Base-by-base conservation (phyloP, 768 basidiomycete species). In the Nidularia sp. region DNA sequence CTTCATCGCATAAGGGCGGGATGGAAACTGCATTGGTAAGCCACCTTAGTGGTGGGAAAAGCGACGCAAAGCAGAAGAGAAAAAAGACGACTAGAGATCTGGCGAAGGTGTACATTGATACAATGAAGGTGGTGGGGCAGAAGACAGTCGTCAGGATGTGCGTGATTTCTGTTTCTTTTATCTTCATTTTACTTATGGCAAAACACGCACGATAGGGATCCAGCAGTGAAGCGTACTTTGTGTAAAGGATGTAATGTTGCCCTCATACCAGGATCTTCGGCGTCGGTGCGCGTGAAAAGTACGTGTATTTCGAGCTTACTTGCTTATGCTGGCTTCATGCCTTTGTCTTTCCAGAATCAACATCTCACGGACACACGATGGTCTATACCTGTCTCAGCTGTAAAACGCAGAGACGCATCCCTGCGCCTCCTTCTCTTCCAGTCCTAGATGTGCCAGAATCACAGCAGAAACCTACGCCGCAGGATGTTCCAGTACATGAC, bases 141-240 rank as follows among this genome's bases (percentile, higher is more conserved):
- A 90, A 88, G 64, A 83, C 88, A 0, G 86, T 83, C 18, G 83
- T 90, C 18, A 84, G 83, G 62, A 84, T 93, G 92, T 93, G 36
- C 42, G 80, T 69, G 42, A 52, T 36, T 45, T 35, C 53, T 13
- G 47, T 12, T 42, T 33, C 48, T 34, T 41, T 59, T 5, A 29
- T 29, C 5, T 45, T 2, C 43, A 13, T 43, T 47, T 34, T 18
- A 32, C 50, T 34, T 52, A 2, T 31, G 31, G 35, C 53, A 41
- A 35, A 22, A 1, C 43, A 56, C 25, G 25, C 4, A 29, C 25
- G 25, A 29, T 29, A 93, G 92, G 59, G 92, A 94, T 63, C 91
- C 92, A 0, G 71, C 79, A 0, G 76, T 94, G n/a, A 95, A 94
- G 64, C 84, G 92, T 8, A 81, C 85, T 1, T 59, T 93, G 5